A percentile compares a stretch with the other conserved stretches of the same genome.
Evolutionary conservation across 2,329 filamentous ascomycete species (phyloP).

Genomic region (Penicillium sumatraense): DNA sequence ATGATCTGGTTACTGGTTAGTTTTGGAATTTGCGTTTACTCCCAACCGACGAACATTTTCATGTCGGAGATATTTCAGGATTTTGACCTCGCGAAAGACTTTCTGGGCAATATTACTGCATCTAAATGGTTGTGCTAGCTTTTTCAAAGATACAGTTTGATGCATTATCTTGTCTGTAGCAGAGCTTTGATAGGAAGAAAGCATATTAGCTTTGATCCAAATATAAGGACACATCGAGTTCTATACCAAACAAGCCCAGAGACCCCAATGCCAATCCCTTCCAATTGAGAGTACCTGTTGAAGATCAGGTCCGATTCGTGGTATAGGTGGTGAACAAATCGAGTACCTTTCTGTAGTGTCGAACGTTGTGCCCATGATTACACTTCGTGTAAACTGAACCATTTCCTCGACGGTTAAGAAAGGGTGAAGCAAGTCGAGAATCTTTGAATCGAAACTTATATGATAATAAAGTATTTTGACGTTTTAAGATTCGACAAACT

Average conservation of each 20-base stretch:
- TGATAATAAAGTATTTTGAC: no score
- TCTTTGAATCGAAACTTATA: no score
- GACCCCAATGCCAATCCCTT: no score
- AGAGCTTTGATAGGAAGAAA: not conserved
- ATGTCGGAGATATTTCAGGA: conserved; percentile 92
- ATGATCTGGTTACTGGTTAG: conserved; percentile 69
- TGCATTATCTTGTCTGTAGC: not conserved
- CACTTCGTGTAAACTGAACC: no score
- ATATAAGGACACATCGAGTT: conserved; percentile 14
- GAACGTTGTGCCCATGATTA: no score
- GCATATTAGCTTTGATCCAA: conserved; percentile 40
- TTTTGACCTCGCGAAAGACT: conserved; percentile 94
- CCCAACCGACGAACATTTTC: conserved; percentile 73
- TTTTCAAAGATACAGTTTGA: not conserved
- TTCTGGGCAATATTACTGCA: not conserved
- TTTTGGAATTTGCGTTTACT: not conserved
- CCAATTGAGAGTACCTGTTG: no score
- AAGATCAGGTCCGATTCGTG: no score
- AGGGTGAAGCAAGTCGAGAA: no score
- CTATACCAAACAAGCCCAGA: conserved; percentile 96
- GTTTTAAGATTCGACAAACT: no score
- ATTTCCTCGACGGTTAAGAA: no score
- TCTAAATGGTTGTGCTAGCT: not conserved
- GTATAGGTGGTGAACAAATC: no score
- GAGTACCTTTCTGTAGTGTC: no score